Conservation (phyloP, 305 asterid genomes). For the Rubia peregrina region DNA sequence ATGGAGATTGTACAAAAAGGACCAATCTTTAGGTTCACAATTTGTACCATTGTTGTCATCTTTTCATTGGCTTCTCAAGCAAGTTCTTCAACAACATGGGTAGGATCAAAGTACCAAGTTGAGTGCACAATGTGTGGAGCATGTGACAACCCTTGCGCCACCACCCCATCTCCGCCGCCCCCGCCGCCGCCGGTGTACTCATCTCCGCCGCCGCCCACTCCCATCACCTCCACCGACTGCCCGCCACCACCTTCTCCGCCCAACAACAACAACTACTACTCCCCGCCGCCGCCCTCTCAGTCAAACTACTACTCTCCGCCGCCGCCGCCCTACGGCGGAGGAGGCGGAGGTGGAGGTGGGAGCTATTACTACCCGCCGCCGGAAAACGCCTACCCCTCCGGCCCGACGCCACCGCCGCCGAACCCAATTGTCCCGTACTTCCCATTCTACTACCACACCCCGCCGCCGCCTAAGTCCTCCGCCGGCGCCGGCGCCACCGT, state of each 20-base stretch:
- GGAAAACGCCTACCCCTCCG: slow-evolving; percentile 31
- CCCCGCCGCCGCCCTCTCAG: slow-evolving; percentile 50
- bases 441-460: slow-evolving; percentile 62
- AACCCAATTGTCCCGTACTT: slow-evolving; percentile 88
- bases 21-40: slow-evolving; percentile 14
- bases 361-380: slow-evolving; percentile 41
- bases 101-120: slow-evolving; percentile 77
- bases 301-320: slow-evolving; percentile 28
- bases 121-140: slow-evolving; percentile 94
- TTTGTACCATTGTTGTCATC: slow-evolving; percentile 6
- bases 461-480: slow-evolving; percentile 53
- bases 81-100: slow-evolving; percentile 35
- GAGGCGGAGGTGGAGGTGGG: slow-evolving; percentile 20
- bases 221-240: slow-evolving; percentile 34
- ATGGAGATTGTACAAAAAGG: slow-evolving; percentile 26
- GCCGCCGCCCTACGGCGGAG: slow-evolving; percentile 12
- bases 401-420: slow-evolving; percentile 82
- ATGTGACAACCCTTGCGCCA: slow-evolving; percentile 80
- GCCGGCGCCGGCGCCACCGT: not conserved
- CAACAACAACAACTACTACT: slow-evolving; percentile 27
- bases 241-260: slow-evolving; percentile 74
- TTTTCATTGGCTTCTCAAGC: slow-evolving; percentile 20
- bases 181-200: slow-evolving; percentile 40
- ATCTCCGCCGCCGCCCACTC: slow-evolving; percentile 27
- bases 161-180: slow-evolving; percentile 44